A percentile compares a stretch with the other conserved stretches of the same genome.
phyloP scores from a whole-genome alignment of 129 eudicot species.

The Ambrosia artemisiifolia region DNA sequence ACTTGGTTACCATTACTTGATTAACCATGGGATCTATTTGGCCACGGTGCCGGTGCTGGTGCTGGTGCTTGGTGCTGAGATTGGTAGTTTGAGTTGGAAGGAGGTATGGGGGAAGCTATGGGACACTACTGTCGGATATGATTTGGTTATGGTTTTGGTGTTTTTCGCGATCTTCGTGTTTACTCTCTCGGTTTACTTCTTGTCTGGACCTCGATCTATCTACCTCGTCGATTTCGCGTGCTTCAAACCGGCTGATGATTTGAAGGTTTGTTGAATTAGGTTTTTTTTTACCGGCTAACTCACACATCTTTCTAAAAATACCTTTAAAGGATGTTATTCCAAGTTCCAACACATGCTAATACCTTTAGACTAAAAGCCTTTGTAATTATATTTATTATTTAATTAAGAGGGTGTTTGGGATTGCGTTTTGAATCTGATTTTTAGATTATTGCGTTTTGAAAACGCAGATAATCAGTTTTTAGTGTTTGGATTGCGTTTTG shows the following conservation, averaged over 20 bases:
- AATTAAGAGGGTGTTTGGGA: too few species aligned
- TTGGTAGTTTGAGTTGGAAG: slow-evolving; percentile 70
- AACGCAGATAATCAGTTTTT: too few species aligned
- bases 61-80: slow-evolving; percentile 66
- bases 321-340: too few species aligned
- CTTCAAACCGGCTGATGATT: slow-evolving; percentile 70
- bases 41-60: slow-evolving; percentile 64
- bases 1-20: slow-evolving; percentile 84
- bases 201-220: slow-evolving; percentile 70
- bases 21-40: slow-evolving; percentile 71
- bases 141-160: slow-evolving; percentile 60
- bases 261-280: slow-evolving; percentile 50
- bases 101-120: slow-evolving; percentile 74
- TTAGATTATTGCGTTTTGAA: too few species aligned
- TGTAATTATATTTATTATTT: too few species aligned
- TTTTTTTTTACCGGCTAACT: not conserved
- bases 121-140: slow-evolving; percentile 65
- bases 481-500: too few species aligned
- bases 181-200: slow-evolving; percentile 71
- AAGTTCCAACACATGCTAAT: too few species aligned
- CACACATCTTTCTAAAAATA: too few species aligned
- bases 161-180: slow-evolving; percentile 66
- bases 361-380: too few species aligned
- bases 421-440: too few species aligned
- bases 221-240: slow-evolving; percentile 95